phyloP scores from a whole-genome alignment of 768 basidiomycete genomes.

The Suillus subaureus region DNA sequence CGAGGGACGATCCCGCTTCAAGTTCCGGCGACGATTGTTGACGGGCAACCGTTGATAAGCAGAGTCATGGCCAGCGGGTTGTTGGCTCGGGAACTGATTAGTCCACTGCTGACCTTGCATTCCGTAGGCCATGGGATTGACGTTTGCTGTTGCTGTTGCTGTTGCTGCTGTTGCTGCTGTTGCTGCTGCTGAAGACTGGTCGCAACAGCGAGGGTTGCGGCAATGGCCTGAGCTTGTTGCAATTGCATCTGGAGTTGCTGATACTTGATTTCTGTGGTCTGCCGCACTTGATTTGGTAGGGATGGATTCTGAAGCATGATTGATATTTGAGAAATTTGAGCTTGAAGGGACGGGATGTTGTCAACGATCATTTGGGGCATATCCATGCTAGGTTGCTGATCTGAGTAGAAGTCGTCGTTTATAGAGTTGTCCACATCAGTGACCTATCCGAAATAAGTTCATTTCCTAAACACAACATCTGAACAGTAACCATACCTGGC shows the following conservation, averaged over 20 bases:
- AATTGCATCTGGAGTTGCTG: constrained; percentile 80
- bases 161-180: constrained; percentile 39
- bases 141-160: constrained; percentile 37
- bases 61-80: constrained; percentile 71
- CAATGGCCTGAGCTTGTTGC: constrained; percentile 75
- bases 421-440: constrained; percentile 30
- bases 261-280: constrained; percentile 81
- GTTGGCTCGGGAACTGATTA: constrained; percentile 62
- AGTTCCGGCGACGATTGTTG: constrained; percentile 74
- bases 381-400: constrained; percentile 73
- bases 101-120: constrained; percentile 51
- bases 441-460: constrained; percentile 19
- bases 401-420: constrained; percentile 71
- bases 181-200: constrained; percentile 57
- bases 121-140: constrained; percentile 39
- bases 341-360: constrained; percentile 81
- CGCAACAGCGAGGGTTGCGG: constrained; percentile 63
- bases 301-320: constrained; percentile 79
- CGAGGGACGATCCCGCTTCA: constrained; percentile 82
- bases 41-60: constrained; percentile 86
- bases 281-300: constrained; percentile 70
- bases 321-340: constrained; percentile 79
- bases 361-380: constrained; percentile 72
- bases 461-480: background rate
- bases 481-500: constrained; percentile 39